Evolutionary conservation across 768 basidiomycete species (phyloP), one percentile per base, ranked within the genome.

Genomic region (Suillus subaureus): DNA sequence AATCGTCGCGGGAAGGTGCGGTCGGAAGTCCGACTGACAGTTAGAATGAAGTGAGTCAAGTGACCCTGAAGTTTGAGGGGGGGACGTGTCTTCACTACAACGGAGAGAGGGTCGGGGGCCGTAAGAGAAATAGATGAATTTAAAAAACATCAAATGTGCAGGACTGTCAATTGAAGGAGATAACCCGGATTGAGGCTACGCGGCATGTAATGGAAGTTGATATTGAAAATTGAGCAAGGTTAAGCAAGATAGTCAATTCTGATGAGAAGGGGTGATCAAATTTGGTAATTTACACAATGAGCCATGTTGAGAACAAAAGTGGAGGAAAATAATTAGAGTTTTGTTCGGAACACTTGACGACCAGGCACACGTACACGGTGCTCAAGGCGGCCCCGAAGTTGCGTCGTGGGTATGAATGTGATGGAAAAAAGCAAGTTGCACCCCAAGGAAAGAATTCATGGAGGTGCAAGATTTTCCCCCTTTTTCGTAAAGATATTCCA

Each of bases 351-450:
- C 61, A 60, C 72, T 39, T 66, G 67, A 67, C 74, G 65, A 70
- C 73, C 75, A 75, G 75, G 75, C 71, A 77, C 74, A 64, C n/a
- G 51, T 61, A 54, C 64, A 66, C 67, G 65, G 65, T 62, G 45
- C 23, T 58, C 56, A 54, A 40, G 43, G 54, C 68, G 68, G 67
- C 57, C 56, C 66, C 68, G 71, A 71, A 70, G 26, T 51, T 39
- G 43, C 21, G 33, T 65, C 62, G 66, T 67, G 66, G 66, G 65
- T 66, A 57, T 23, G 42, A 40, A 23, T 45, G 12, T 42, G 39
- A 49, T 49, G n/a, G 35, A 62, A 55, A 51, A 40, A 54, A 52
- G 52, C 43, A 61, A 42, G 54, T 45, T 31, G 21, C 45, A 58
- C 65, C 67, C 66, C 62, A 49, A 13, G 51, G 9, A 47, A 28